Conservation (phyloP, 768 basidiomycete species). For the Psilocybe cyanescens region DNA sequence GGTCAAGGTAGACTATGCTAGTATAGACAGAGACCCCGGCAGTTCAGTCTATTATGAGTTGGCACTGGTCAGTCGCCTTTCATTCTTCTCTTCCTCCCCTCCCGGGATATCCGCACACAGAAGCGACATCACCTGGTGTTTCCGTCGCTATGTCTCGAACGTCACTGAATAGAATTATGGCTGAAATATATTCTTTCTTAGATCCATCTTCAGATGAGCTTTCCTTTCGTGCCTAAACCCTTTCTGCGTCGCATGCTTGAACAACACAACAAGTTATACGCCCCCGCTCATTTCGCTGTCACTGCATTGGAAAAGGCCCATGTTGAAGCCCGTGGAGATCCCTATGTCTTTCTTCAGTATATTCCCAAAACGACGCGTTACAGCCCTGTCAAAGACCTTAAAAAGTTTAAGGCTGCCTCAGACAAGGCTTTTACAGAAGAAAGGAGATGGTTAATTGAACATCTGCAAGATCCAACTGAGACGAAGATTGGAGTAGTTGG, state of each 20-base stretch:
- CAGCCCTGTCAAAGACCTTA: constrained; percentile 41
- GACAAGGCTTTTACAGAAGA: constrained; percentile 53
- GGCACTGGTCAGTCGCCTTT: constrained; percentile 48
- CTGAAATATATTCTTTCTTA: neutral
- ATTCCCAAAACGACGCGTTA: constrained; percentile 35
- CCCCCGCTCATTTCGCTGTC: constrained; percentile 64
- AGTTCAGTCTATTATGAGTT: constrained; percentile 52
- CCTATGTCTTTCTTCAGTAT: constrained; percentile 33
- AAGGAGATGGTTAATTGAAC: constrained; percentile 49
- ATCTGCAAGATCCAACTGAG: constrained; percentile 19
- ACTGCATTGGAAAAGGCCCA: constrained; percentile 33
- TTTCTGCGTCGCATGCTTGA: constrained; percentile 52
- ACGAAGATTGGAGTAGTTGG: constrained; percentile 8
- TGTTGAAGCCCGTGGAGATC: neutral
- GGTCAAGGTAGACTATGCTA: constrained; percentile 57
- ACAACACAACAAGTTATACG: constrained; percentile 54
- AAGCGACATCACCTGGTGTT: too few relatives aligned
- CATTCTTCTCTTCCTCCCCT: constrained; percentile 2
- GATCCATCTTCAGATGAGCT: constrained; percentile 50
- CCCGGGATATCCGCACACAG: neutral
- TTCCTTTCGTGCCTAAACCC: constrained; percentile 57
- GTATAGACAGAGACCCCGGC: constrained; percentile 47
- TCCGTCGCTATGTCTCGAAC: neutral
- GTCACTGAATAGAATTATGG: neutral
- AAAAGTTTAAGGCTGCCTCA: constrained; percentile 26